phyloP scores from a whole-genome alignment of 2,329 filamentous ascomycete species.

The Fusarium sp. region DNA sequence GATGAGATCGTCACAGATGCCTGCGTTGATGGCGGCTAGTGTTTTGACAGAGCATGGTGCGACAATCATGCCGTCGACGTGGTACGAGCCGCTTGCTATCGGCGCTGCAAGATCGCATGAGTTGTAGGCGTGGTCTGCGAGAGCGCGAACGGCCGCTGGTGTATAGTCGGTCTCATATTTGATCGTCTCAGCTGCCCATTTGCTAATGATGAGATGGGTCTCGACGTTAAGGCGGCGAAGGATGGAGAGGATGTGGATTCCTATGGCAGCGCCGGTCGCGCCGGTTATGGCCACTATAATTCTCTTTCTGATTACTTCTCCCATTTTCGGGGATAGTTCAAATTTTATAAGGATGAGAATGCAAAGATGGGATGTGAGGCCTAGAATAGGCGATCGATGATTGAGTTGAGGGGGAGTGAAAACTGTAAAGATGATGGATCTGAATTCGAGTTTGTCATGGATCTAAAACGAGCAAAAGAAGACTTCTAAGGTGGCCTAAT shows the following conservation, averaged over 20 bases:
- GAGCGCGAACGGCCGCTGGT: slow-evolving; percentile 14
- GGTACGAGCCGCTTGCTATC: slow-evolving; percentile 36
- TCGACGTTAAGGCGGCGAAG: slow-evolving; percentile 31
- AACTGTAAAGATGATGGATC: too few species aligned
- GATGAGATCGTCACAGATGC: slow-evolving; percentile 60
- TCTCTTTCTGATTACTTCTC: slow-evolving; percentile 35
- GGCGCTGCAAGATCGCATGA: slow-evolving; percentile 29
- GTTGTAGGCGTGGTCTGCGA: slow-evolving; percentile 32
- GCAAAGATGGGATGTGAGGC: too few species aligned
- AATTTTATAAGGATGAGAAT: not conserved
- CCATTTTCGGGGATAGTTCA: slow-evolving; percentile 47
- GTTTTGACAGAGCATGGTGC: slow-evolving; percentile 63
- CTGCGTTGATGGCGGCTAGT: slow-evolving; percentile 56
- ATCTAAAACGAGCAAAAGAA: not conserved
- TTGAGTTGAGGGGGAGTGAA: too few species aligned
- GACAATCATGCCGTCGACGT: slow-evolving; percentile 60
- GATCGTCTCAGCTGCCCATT: slow-evolving; percentile 35
- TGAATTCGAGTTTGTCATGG: not conserved
- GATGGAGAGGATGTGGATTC: slow-evolving; percentile 23
- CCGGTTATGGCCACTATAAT: slow-evolving; percentile 38
- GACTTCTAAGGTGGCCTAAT: not conserved
- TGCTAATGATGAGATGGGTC: slow-evolving; percentile 36
- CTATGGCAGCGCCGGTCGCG: slow-evolving; percentile 32
- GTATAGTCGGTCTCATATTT: slow-evolving; percentile 37
- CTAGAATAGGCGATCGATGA: too few species aligned